phyloP scores from a whole-genome alignment of 75 land plant genomes.

The Pinus albicaulis region DNA sequence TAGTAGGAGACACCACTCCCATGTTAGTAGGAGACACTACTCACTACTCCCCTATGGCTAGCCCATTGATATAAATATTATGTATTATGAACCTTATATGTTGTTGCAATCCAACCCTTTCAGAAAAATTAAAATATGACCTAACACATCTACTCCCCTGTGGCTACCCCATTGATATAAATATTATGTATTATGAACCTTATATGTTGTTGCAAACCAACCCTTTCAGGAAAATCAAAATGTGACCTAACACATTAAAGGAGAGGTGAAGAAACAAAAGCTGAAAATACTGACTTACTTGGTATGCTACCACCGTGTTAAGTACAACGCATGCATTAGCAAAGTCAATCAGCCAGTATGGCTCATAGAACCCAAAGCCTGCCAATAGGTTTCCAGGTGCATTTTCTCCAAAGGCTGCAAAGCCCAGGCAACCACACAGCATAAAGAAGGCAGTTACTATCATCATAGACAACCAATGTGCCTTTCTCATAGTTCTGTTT shows the following conservation, averaged over 20 bases:
- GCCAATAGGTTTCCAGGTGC: constrained; percentile 77
- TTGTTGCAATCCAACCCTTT: too few species aligned
- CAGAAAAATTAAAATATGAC: too few species aligned
- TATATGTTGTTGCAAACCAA: background rate
- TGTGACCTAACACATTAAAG: too few species aligned
- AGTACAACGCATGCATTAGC: constrained; percentile 74
- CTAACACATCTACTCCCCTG: too few species aligned
- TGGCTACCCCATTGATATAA: too few species aligned
- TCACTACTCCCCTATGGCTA: too few species aligned
- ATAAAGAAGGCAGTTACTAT: constrained; percentile 65
- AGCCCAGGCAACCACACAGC: constrained; percentile 70
- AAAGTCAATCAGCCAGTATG: constrained; percentile 71
- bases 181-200: background rate
- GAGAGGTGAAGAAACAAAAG: background rate
- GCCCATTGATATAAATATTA: too few species aligned
- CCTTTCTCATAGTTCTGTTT: constrained; percentile 69
- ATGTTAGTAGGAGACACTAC: too few species aligned
- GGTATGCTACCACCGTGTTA: constrained; percentile 76
- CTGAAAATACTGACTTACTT: constrained; percentile 18
- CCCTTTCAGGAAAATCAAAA: too few species aligned
- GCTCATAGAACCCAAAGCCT: constrained; percentile 68
- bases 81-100: too few species aligned
- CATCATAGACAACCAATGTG: constrained; percentile 34
- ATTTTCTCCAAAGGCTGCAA: constrained; percentile 75
- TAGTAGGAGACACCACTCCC: too few species aligned